A percentile compares a stretch with the other conserved stretches of the same genome.
phyloP scores from a whole-genome alignment of 2,329 filamentous ascomycete species.

The Ceratocystis smalleyi region DNA sequence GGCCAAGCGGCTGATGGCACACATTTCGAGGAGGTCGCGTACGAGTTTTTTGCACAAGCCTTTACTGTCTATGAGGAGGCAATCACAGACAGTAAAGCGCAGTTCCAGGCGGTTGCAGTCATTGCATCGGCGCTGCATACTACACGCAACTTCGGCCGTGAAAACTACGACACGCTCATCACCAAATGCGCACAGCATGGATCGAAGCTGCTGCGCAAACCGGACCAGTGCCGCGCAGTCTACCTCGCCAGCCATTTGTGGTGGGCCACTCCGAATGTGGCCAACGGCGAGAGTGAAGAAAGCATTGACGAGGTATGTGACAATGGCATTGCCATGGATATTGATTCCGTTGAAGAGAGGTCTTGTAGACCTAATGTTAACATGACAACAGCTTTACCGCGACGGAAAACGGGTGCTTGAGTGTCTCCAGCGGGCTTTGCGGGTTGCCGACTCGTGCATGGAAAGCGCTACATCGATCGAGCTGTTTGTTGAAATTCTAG shows the following conservation, averaged over 20 bases:
- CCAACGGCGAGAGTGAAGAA: conserved; percentile 64
- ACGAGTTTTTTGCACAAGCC: conserved; percentile 95
- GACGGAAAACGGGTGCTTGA: conserved; percentile 95
- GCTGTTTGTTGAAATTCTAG: conserved; percentile 94
- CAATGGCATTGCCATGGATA: background rate
- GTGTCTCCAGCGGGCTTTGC: conserved; percentile 83
- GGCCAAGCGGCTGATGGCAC: conserved; percentile 86
- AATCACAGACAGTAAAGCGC: conserved; percentile 85
- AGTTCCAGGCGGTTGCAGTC: conserved; percentile 94
- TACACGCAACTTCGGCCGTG: conserved; percentile 78
- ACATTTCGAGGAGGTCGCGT: conserved; percentile 86
- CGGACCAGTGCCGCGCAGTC: conserved; percentile 91
- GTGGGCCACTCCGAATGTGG: conserved; percentile 81
- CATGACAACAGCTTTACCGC: conserved; percentile 60
- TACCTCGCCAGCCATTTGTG: conserved; percentile 93
- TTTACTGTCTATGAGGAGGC: conserved; percentile 97
- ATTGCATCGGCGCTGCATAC: conserved; percentile 81
- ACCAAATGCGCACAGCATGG: conserved; percentile 95
- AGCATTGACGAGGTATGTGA: conserved; percentile 46
- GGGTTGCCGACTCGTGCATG: conserved; percentile 97
- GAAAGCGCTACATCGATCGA: conserved; percentile 94
- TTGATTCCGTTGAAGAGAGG: background rate
- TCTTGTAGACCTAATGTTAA: conserved; percentile 18
- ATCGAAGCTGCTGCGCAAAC: conserved; percentile 92
- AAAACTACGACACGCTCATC: conserved; percentile 97